Base-by-base conservation (phyloP, 768 basidiomycete species). In the Agaricus blazei region DNA sequence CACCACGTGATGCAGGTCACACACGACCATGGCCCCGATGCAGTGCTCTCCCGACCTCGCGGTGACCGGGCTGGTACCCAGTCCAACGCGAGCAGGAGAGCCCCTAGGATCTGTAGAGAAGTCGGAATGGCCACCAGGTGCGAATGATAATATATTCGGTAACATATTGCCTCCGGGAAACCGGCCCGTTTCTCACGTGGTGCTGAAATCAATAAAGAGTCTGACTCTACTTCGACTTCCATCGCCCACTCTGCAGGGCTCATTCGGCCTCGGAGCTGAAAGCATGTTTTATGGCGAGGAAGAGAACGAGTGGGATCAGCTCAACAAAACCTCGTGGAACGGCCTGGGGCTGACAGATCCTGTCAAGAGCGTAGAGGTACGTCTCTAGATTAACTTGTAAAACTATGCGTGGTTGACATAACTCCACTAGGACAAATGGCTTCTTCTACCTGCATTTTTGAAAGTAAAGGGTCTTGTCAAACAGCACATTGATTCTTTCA, bases 401-500 rank as follows among this genome's bases (percentile, higher is more conserved):
- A 43, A n/a, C 48, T 36, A 38, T 24, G 36, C 41, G 15, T 54
- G 31, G 28, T 48, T 27, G 34, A 34, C 47, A 41, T 34, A 36
- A 58, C 58, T 19, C 26, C 36, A 52, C 58, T 60, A 97, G 95
- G 97, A 99, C 68, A 99, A 99, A 85, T 99, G 97, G 97, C 83
- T 97, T 19, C 75, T 99, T 9, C 75, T 99, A 2, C 97, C 97
- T 1, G 96, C 95, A 9, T 99, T 98, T 65, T 78, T 99, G 50
- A 90, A 95, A 72, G 92, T 97, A 58, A 99, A 99, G 65, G 97
- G 97, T 57, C 85, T 99, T 12, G 97, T 99, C 58, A 98, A 98
- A 74, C 97, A 98, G 67, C 97, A 99, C 67, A 90, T 98, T 62
- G 97, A 98, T 70, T 97, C 93, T 7, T 98, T 93, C 84, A 98